Base-by-base conservation (phyloP, 192 early-diverging fungal genomes). In the Ramicandelaber brevisporus region DNA sequence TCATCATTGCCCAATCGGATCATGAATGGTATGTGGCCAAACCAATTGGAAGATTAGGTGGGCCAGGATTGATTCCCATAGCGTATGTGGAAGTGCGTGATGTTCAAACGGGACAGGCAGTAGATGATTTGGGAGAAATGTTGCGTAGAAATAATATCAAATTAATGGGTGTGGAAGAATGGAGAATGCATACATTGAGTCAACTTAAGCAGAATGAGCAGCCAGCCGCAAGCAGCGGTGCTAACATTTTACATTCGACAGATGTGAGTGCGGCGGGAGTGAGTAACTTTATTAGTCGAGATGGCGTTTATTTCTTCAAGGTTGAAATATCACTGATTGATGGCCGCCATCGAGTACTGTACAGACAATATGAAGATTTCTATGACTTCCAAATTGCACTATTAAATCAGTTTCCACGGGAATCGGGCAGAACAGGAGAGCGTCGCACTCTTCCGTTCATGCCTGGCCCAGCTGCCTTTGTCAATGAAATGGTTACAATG, bases 11-110 rank as follows among this genome's bases (percentile, higher is more conserved):
- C 11, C 68, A 79, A 32, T 72, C 68, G 22, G 74, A 73, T 29
- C 53, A 55, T 6, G 76, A 79, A 46, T 79, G 76, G 76, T 62
- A 70, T 41, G 70, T 79, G 15, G 76, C 69, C 18, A 73, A 73
- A 45, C 68, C 66, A 15, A 62, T 66, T 20, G 50, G 48, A 19
- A 46, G 66, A 17, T 48, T 65, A 6, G 62, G 62, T 15, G 63
- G 63, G 1, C 66, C 76, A 20, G 76, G 73, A 7, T 45, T 79
- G 27, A 71, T 79, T 35, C 76, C 76, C 6, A 63, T 73, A 4
- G 57, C 65, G 17, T 79, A 69, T 67, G 52, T 79, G 13, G 62
- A 76, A 42, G 62, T 79, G 45, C 56, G 61, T 24, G 73, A 79
- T 49, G 57, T 59, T 37, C 36, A 46, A 5, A 67, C 73, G 3